Base-by-base conservation (phyloP, 257 asterid species). In the Fraxinus americana region DNA sequence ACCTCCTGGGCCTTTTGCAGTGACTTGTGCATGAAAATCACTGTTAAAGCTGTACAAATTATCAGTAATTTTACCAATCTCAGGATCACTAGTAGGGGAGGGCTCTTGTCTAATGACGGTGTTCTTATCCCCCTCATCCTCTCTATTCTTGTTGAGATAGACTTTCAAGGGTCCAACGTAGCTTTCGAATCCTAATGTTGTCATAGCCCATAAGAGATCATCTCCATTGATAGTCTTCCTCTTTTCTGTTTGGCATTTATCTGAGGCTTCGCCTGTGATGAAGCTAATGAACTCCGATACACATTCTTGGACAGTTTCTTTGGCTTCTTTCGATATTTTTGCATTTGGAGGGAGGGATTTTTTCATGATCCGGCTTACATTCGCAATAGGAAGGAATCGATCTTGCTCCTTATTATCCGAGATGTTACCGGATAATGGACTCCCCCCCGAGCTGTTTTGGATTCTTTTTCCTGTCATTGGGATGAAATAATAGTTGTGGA, bases 241-340 rank as follows among this genome's bases (percentile, higher is more conserved):
- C 86, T 89, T 89, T 82, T 89, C 93, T 36, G 79, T 79, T 71
- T 84, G 89, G 77, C 93, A 89, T 73, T 87, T 89, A 48, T 89
- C 91, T 9, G 93, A 89, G 2, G 91, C 93, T 78, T 89, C 93
- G 19, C 93, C 91, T 0, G 93, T 89, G 1, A 89, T 77, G 81
- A 89, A 87, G 84, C 89, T 89, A 23, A 89, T 89, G 91, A 89
- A 89, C 84, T 89, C 93, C 0, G 93, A 85, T 0, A 85, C 93
- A 11, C 93, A 89, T 75, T 87, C 91, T 39, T 89, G 93, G 0
- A 87, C 93, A 0, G 83, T 84, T 67, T 89, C 91, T 70, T 87
- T 89, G 0, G 91, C 90, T 72, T 89, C 93, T 75, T 89, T 89
- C 7, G 93, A 89, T 78, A 87, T 87, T n/a, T 89, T 87, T 8